A percentile compares a stretch with the other conserved stretches of the same genome.
These are phyloP conservation scores for Diplodia sapinea DNA, from an alignment of 2,329 filamentous ascomycete genomes.

Conservation along the genomic window DNA sequence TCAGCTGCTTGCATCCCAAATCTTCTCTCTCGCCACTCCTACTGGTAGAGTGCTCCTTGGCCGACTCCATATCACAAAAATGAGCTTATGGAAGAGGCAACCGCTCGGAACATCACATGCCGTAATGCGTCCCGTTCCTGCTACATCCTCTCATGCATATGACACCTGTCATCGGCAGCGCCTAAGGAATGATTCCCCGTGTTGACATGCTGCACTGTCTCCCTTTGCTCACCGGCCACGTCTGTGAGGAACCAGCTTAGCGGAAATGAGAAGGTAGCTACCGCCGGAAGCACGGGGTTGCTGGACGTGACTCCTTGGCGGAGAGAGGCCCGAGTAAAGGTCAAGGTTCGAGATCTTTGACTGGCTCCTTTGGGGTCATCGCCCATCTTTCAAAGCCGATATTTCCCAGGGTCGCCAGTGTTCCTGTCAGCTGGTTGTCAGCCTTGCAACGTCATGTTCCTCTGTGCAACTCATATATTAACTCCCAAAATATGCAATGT, in stretches of 20 bases:
- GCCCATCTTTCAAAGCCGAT: background rate
- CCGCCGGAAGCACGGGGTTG: background rate
- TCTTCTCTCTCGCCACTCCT: background rate
- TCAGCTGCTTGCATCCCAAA: background rate
- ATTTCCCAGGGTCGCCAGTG: background rate
- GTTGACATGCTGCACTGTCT: background rate
- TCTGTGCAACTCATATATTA: slow-evolving; percentile 26
- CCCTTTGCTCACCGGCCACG: background rate
- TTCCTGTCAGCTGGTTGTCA: background rate
- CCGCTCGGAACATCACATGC: background rate
- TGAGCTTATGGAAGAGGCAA: background rate
- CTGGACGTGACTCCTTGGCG: background rate
- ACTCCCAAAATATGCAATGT: background rate
- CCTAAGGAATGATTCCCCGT: background rate
- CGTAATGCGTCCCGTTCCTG: background rate
- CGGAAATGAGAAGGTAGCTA: slow-evolving; percentile 19
- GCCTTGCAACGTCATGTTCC: background rate
- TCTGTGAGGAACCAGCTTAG: background rate
- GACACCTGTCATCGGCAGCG: slow-evolving; percentile 5
- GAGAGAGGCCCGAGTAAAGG: background rate
- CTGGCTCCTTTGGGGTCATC: background rate
- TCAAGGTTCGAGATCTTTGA: background rate
- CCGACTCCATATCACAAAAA: background rate
- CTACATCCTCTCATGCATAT: background rate
- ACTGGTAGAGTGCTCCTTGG: background rate